Percentiles rank a stretch among this genome's conserved stretches.
phyloP scores from a whole-genome alignment of 2,329 filamentous ascomycete genomes.

The Trichoderma sp. region DNA sequence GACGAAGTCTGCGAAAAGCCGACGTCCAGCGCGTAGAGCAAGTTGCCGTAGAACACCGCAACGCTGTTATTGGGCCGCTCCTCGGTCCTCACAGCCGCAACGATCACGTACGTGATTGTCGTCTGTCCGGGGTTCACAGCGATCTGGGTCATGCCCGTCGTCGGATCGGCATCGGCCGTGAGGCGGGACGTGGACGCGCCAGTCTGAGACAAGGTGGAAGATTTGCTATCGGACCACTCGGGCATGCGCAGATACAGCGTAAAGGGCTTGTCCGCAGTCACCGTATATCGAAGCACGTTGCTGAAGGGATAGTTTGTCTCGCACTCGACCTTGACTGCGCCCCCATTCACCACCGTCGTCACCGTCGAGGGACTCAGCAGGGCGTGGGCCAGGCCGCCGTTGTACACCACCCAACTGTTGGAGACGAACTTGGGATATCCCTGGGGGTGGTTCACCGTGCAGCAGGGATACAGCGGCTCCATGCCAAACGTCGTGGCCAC shows the following conservation, averaged over 20 bases:
- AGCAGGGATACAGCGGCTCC: constrained; percentile 57
- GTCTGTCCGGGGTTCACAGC: constrained; percentile 31
- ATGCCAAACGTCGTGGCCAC: constrained; percentile 50
- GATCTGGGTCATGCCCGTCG: constrained; percentile 34
- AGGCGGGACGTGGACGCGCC: constrained; percentile 23
- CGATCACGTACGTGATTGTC: constrained; percentile 31
- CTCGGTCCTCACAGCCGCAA: constrained; percentile 32
- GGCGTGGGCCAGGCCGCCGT: constrained; percentile 52
- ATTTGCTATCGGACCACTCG: constrained; percentile 30
- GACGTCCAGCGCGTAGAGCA: constrained; percentile 49
- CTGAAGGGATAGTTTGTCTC: constrained; percentile 52
- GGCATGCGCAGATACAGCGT: constrained; percentile 39
- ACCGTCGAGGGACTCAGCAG: constrained; percentile 52
- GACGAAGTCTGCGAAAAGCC: constrained; percentile 36
- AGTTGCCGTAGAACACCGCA: constrained; percentile 47
- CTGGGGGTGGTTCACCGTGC: constrained; percentile 61
- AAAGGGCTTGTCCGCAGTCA: constrained; percentile 35
- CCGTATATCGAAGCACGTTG: constrained; percentile 36
- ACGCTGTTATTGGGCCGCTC: constrained; percentile 41
- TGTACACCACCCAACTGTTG: constrained; percentile 49
- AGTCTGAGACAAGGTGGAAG: constrained; percentile 21
- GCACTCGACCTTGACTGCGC: constrained; percentile 46
- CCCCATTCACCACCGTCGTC: constrained; percentile 41
- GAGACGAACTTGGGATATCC: constrained; percentile 59
- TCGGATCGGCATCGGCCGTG: constrained; percentile 17